These are phyloP conservation scores for Suillus paluster DNA, from an alignment of 768 basidiomycete genomes.

Conservation along the genomic window DNA sequence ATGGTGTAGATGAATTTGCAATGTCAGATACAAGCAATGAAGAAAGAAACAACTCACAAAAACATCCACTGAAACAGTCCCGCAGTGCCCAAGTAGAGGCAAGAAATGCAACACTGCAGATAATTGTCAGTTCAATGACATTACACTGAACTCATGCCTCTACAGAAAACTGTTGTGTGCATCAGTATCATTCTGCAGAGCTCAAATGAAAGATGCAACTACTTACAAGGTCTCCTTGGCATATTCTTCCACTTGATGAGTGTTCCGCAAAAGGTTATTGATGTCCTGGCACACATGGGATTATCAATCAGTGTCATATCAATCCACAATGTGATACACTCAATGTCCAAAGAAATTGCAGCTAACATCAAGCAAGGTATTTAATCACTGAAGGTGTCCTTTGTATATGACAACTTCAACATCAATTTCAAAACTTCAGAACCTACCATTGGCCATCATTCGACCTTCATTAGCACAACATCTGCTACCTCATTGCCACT, in stretches of 20 bases:
- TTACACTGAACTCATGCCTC: not conserved
- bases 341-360: slow-evolving; percentile 30
- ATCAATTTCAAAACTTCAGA: slow-evolving; percentile 36
- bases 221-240: slow-evolving; percentile 16
- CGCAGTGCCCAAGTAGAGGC: not conserved
- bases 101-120: not conserved
- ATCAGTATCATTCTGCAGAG: slow-evolving; percentile 24
- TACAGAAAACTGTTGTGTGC: slow-evolving; percentile 19
- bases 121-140: not conserved
- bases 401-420: slow-evolving; percentile 51
- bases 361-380: slow-evolving; percentile 26
- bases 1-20: not conserved
- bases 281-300: slow-evolving; percentile 36
- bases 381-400: slow-evolving; percentile 25
- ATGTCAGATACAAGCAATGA: not conserved
- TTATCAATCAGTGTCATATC: slow-evolving; percentile 32
- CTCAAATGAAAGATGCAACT: slow-evolving; percentile 35
- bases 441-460: slow-evolving; percentile 14
- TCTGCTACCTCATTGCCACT: not conserved
- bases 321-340: slow-evolving; percentile 29
- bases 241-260: slow-evolving; percentile 29
- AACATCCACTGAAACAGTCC: not conserved
- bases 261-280: slow-evolving; percentile 32
- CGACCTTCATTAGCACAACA: not conserved
- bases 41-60: not conserved